These are phyloP conservation scores for Lepidium sativum DNA, from an alignment of 345 rosid genomes.

Conservation along the genomic window DNA sequence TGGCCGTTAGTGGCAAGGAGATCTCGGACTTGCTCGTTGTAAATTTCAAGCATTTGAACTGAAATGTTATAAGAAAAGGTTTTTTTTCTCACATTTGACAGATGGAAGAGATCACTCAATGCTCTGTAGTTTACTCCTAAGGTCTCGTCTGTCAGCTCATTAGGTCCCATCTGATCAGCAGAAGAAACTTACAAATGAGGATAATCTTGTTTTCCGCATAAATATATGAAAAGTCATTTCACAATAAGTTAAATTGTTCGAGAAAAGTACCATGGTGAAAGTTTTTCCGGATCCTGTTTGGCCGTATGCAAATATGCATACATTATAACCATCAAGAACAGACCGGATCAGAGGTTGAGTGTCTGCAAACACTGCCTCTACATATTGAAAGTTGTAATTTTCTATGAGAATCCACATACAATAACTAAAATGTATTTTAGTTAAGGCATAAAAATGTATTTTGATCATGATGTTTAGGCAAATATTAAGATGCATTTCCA, in stretches of 20 bases:
- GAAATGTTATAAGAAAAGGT: constrained; percentile 53
- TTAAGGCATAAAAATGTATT: too few species aligned
- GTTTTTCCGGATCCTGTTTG: constrained; percentile 99
- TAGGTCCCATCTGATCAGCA: constrained; percentile 70
- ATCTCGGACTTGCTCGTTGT: constrained; percentile 96
- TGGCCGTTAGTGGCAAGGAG: constrained; percentile 70
- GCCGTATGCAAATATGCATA: constrained; percentile 98
- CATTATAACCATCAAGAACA: constrained; percentile 95
- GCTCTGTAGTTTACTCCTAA: constrained; percentile 95
- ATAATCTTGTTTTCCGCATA: neutral
- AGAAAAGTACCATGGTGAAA: constrained; percentile 68
- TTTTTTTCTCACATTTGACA: constrained; percentile 60
- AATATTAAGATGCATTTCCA: neutral
- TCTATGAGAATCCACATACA: neutral
- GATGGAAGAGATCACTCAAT: constrained; percentile 66
- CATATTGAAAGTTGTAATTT: constrained; percentile 12
- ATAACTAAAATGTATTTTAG: neutral
- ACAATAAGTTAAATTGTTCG: neutral
- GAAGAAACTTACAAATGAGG: neutral
- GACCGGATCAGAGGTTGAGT: constrained; percentile 82
- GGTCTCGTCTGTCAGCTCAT: constrained; percentile 64
- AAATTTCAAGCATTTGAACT: constrained; percentile 96
- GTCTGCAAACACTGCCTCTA: constrained; percentile 88
- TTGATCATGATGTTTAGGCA: neutral
- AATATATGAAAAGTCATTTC: neutral